A percentile compares a stretch with the other conserved stretches of the same genome.
Evolutionary conservation across 495 filamentous ascomycete species (phyloP).

Genomic region (Hypoxylon fuscum): DNA sequence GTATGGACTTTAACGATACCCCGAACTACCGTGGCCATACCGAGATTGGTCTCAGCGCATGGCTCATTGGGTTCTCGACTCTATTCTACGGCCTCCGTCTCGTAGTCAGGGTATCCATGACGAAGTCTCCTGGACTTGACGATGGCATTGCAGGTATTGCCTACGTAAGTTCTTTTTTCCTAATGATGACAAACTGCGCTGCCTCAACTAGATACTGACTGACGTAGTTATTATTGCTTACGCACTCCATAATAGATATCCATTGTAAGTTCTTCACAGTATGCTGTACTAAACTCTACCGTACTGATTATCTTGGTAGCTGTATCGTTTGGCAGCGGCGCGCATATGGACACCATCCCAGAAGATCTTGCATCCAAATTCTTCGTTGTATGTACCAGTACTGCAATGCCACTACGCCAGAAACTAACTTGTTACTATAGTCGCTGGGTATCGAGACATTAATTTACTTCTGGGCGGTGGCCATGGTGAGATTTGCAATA

Average conservation of each 20-base stretch:
- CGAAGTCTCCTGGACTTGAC: conserved; percentile 45
- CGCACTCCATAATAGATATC: conserved; percentile 19
- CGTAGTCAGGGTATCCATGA: conserved; percentile 39
- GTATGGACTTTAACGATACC: conserved; percentile 24
- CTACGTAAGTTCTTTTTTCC: conserved; percentile 28
- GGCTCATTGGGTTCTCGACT: conserved; percentile 41
- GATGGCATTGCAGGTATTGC: conserved; percentile 40
- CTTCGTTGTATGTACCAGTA: conserved; percentile 30
- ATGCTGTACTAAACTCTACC: conserved; percentile 1
- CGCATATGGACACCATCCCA: conserved; percentile 30
- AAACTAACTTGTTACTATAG: conserved; percentile 23
- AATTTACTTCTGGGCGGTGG: conserved; percentile 42
- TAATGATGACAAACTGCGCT: not conserved
- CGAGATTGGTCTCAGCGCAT: conserved; percentile 33
- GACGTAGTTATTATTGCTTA: conserved; percentile 9
- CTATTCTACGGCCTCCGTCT: conserved; percentile 38
- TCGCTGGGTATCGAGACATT: conserved; percentile 34
- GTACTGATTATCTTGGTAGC: conserved; percentile 20
- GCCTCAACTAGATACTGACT: not conserved
- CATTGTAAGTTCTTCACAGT: conserved; percentile 3
- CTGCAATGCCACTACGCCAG: not conserved
- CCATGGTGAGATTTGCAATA: conserved; percentile 43
- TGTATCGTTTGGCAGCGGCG: conserved; percentile 21
- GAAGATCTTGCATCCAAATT: conserved; percentile 21
- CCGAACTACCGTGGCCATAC: conserved; percentile 28